phyloP scores from a whole-genome alignment of 1,284 basidiomycete species.

The Trametes sp. region DNA sequence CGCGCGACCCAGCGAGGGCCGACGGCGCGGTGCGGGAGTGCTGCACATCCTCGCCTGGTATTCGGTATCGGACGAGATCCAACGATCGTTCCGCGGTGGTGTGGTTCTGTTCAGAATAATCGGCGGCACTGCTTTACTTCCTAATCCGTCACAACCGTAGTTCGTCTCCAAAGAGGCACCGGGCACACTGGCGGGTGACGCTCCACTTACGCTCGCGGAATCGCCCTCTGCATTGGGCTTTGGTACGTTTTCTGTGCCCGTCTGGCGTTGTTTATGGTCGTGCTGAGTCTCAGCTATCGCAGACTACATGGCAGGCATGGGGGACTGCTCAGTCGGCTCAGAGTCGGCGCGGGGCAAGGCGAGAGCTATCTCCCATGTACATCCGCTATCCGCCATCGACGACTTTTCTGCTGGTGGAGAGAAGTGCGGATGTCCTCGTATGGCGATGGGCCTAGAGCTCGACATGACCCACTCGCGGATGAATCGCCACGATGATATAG shows the following conservation, averaged over 20 bases:
- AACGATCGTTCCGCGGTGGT: conserved; percentile 5
- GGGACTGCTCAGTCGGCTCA: background rate
- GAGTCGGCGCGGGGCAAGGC: background rate
- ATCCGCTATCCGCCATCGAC: conserved; percentile 16
- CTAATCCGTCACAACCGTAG: background rate
- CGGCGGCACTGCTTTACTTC: background rate
- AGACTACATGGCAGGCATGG: background rate
- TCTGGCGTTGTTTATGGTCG: background rate
- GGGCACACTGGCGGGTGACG: background rate
- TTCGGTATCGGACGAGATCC: conserved; percentile 8
- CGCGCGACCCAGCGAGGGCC: background rate
- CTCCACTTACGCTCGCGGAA: background rate
- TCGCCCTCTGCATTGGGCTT: background rate
- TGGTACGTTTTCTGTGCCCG: background rate
- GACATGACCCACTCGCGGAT: background rate
- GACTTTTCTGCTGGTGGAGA: conserved; percentile 10
- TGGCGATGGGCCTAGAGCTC: conserved; percentile 8
- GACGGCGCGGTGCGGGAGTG: conserved; percentile 7
- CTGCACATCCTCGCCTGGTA: conserved; percentile 1
- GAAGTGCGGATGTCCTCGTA: conserved; percentile 7
- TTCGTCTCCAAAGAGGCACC: background rate
- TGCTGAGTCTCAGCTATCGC: background rate
- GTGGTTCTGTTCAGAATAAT: background rate
- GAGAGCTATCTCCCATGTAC: background rate
- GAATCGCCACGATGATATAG: conserved; percentile 21